These are phyloP conservation scores for Helichrysum umbraculigerum DNA, from an alignment of 129 eudicot genomes.

Conservation along the genomic window DNA sequence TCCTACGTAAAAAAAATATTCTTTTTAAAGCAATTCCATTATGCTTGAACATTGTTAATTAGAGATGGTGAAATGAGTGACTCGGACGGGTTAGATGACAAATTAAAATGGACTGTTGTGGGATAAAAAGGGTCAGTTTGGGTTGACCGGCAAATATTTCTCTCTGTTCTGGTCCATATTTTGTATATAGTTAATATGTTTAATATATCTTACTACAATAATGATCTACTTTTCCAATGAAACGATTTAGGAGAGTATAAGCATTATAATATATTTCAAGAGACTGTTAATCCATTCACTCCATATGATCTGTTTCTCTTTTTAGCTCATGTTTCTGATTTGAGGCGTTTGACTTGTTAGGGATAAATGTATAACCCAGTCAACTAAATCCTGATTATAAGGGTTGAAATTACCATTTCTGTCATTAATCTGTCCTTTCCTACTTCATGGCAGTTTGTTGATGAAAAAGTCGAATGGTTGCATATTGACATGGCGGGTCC, in stretches of 20 bases:
- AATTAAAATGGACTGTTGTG: not conserved
- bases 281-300: not conserved
- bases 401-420: not conserved
- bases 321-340: not conserved
- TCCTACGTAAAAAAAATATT: not conserved
- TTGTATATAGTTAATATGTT: too few species aligned
- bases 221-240: too few species aligned
- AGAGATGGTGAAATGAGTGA: slow-evolving; percentile 2
- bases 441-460: slow-evolving; percentile 66
- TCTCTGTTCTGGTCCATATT: not conserved
- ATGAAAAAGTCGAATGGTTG: slow-evolving; percentile 92
- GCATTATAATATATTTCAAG: not conserved
- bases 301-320: too few species aligned
- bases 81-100: not conserved
- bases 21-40: slow-evolving; percentile 13
- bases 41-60: slow-evolving; percentile 7
- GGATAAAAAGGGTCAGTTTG: not conserved
- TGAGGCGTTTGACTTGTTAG: not conserved
- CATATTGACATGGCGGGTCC: slow-evolving; percentile 99
- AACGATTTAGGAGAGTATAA: not conserved
- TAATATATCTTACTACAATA: too few species aligned
- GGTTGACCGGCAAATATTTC: not conserved
- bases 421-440: not conserved
- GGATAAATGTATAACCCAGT: not conserved
- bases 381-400: not conserved